These are phyloP conservation scores for Cardiospermum halicacabum DNA, from an alignment of 345 rosid species.

Conservation along the genomic window DNA sequence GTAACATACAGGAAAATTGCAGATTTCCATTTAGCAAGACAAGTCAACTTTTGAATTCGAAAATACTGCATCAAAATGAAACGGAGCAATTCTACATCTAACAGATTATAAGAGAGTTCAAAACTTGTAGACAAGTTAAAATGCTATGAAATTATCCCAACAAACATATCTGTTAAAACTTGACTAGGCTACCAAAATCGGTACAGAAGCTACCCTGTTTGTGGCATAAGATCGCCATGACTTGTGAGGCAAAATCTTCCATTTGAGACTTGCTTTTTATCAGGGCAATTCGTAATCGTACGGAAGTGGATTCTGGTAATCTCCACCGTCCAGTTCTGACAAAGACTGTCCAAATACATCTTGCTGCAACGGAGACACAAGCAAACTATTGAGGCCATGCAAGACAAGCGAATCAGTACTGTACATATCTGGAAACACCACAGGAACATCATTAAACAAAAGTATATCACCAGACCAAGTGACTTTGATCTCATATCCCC, in stretches of 20 bases:
- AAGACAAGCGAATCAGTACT: conserved; percentile 27
- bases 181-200: background rate
- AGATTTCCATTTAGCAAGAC: background rate
- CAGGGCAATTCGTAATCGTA: conserved; percentile 19
- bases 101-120: background rate
- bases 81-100: background rate
- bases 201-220: background rate
- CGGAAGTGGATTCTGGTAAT: conserved; percentile 15
- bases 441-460: conserved; percentile 39
- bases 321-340: conserved; percentile 22
- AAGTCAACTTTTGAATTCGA: background rate
- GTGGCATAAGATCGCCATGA: background rate
- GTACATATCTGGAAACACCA: conserved; percentile 36
- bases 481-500: conserved; percentile 30
- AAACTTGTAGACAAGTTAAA: background rate
- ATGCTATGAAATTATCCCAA: background rate
- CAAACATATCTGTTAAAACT: background rate
- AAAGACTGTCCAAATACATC: conserved; percentile 27
- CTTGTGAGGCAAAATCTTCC: conserved; percentile 3
- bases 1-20: background rate
- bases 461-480: conserved; percentile 33
- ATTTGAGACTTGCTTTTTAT: background rate
- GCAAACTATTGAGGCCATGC: conserved; percentile 41
- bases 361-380: conserved; percentile 13
- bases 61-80: background rate